Evolutionary conservation across 2,329 filamentous ascomycete species (phyloP).

Genomic region (Alternaria sp.): DNA sequence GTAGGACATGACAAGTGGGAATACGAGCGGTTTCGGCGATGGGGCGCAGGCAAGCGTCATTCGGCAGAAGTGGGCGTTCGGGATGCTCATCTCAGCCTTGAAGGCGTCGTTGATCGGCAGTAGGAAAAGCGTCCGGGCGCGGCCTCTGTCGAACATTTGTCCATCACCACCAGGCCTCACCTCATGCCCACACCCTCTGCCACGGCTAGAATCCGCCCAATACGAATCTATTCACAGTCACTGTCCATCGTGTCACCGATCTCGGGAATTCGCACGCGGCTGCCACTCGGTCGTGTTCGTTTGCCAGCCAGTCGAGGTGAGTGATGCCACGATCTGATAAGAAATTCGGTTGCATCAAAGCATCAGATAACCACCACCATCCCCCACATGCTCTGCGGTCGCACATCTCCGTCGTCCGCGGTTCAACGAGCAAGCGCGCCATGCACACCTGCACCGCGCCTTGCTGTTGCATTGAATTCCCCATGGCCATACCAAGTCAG

Average conservation of each 20-base stretch:
- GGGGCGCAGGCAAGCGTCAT: conserved; percentile 5
- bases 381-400: conserved; percentile 6
- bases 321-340: conserved; percentile 40
- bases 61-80: conserved; percentile 10
- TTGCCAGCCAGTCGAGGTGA: conserved; percentile 24
- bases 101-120: conserved; percentile 15
- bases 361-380: conserved; percentile 15
- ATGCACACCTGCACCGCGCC: background rate
- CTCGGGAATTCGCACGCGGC: conserved; percentile 6
- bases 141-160: conserved; percentile 3
- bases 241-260: conserved; percentile 18
- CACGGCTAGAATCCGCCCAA: conserved; percentile 2
- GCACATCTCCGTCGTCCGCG: conserved; percentile 4
- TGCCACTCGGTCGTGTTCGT: conserved; percentile 22
- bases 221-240: background rate
- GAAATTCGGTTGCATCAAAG: conserved; percentile 14
- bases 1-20: conserved; percentile 2
- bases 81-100: conserved; percentile 15
- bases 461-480: background rate
- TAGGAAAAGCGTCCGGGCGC: conserved; percentile 9
- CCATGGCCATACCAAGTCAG: conserved; percentile 10
- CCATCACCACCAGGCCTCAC: conserved; percentile 21
- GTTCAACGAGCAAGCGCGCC: conserved; percentile 1
- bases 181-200: conserved; percentile 8
- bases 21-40: conserved; percentile 8